These are phyloP conservation scores for Lanmaoa rubissima DNA, from an alignment of 768 basidiomycete species.

Conservation along the genomic window DNA sequence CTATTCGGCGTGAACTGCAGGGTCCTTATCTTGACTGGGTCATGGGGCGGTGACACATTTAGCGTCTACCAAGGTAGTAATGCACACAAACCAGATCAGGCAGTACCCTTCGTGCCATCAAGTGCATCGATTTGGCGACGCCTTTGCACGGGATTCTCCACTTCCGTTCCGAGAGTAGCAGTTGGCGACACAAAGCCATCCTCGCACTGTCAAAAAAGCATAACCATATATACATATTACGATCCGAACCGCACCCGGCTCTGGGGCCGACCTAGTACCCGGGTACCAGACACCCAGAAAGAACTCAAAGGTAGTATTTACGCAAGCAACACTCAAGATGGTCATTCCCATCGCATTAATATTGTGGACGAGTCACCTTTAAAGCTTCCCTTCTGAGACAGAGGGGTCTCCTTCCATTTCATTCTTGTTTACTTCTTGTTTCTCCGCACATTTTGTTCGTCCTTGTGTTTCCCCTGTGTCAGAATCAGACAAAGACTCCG, in stretches of 20 bases:
- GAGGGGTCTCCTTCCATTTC: not conserved
- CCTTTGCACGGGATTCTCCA: not conserved
- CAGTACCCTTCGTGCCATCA: not conserved
- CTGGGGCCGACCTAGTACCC: too few relatives aligned
- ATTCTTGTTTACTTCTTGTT: not conserved
- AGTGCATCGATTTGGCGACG: not conserved
- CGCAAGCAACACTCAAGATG: not conserved
- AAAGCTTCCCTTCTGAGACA: constrained; percentile 11
- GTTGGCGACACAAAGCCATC: not conserved
- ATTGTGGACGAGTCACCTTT: not conserved
- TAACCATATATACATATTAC: not conserved
- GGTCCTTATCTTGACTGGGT: not conserved
- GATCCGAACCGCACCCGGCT: too few relatives aligned
- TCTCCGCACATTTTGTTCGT: not conserved
- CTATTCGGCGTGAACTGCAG: not conserved
- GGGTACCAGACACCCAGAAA: not conserved
- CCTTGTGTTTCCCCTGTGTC: not conserved
- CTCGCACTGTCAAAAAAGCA: not conserved
- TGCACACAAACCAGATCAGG: not conserved
- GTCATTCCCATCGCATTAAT: not conserved
- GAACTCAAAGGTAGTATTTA: not conserved
- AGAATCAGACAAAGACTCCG: not conserved
- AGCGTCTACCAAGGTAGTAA: not conserved
- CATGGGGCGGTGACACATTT: not conserved
- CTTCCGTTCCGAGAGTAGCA: not conserved